Base-by-base conservation (phyloP, 2,329 filamentous ascomycete genomes). In the Tolypocladium nubicola region DNA sequence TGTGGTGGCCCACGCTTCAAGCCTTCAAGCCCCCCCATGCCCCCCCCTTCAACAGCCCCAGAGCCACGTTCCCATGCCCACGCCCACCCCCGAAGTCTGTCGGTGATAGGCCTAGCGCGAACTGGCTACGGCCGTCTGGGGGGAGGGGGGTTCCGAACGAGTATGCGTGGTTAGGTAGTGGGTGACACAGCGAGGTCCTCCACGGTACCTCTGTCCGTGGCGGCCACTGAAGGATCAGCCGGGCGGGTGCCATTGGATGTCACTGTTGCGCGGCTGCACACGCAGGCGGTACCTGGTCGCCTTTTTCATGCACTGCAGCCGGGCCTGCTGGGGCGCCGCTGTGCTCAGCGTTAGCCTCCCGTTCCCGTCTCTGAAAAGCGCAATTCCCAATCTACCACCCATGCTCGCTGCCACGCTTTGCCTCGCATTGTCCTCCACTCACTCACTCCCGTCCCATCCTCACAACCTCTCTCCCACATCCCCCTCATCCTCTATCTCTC, bases 31-130 rank as follows among this genome's bases (percentile, higher is more conserved):
- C 39, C n/a, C 38, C 52, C 23, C 53, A 55, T 35, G 54, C 16
- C 54, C 40, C 43, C 54, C 54, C 41, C 54, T 55, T 41, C 30
- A 38, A 21, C 47, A 35, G 38, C n/a, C 41, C 41, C 53, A 37
- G 37, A 38, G 55, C 55, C 55, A 56, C 55, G 55, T 56, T 56
- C 55, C 55, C 55, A 49, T 26, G 37, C 37, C 37, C 43, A 53
- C 19, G 21, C 55, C 47, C 47, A 26, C 55, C 47, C 37, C 55
- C 55, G 47, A 56, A 52, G 43, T 37, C 47, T 56, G 47, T 56
- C 55, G 55, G 55, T 52, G 55, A 53, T 56, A 53, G 55, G 45
- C 45, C 55, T 56, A 53, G 55, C 55, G 55, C 26, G 45, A 52
- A 52, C 55, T 52, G 54, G 54, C 43, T 56, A 40, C 54, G 45